Conservation (phyloP, 768 basidiomycete species). For the Cystobasidium onofrii region DNA sequence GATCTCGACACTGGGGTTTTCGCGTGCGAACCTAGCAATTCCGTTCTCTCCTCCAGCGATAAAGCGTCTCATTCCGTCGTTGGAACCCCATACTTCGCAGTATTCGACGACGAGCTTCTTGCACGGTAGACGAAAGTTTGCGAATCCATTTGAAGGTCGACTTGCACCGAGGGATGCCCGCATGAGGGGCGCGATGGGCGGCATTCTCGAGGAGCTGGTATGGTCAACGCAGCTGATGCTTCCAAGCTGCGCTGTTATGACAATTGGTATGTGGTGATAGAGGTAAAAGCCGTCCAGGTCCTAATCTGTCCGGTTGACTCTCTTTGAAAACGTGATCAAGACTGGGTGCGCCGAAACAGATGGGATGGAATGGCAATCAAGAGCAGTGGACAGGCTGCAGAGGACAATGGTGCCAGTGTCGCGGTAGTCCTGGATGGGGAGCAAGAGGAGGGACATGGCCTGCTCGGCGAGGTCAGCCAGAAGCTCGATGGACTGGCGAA, state of each 20-base stretch:
- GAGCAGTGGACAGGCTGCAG: background rate
- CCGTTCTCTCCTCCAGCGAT: slow-evolving; percentile 46
- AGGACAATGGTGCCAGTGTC: background rate
- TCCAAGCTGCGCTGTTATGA: too few species aligned
- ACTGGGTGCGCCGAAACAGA: background rate
- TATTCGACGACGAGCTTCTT: slow-evolving; percentile 81
- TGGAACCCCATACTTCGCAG: slow-evolving; percentile 74
- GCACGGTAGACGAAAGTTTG: slow-evolving; percentile 61
- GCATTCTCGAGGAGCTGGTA: background rate
- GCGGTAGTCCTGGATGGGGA: background rate
- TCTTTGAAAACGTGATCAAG: background rate
- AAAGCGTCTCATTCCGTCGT: slow-evolving; percentile 62
- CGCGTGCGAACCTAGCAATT: slow-evolving; percentile 53
- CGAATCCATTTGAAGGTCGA: slow-evolving; percentile 6
- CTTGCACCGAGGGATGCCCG: slow-evolving; percentile 8
- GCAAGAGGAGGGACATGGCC: background rate
- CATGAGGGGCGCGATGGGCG: background rate
- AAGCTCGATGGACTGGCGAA: background rate
- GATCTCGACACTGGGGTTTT: slow-evolving; percentile 75
- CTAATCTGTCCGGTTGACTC: too few species aligned
- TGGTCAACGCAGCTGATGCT: too few species aligned
- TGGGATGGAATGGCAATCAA: background rate
- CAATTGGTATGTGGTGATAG: too few species aligned
- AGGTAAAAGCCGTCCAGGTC: too few species aligned
- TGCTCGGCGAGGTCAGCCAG: background rate